phyloP scores from a whole-genome alignment of 192 early-diverging fungal genomes.

The Ambispora gerdemannii region DNA sequence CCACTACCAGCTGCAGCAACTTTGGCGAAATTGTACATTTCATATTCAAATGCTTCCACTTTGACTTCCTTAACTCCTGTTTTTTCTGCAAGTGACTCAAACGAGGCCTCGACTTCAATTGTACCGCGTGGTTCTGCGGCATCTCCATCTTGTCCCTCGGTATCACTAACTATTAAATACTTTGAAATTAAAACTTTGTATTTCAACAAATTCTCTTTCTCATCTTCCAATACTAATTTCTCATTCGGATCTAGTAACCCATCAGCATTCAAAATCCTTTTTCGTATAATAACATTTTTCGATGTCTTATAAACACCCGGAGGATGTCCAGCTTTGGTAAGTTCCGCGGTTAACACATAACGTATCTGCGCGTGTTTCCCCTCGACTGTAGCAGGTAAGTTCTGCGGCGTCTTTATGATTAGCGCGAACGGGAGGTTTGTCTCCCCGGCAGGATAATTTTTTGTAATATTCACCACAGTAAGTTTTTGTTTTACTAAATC shows the following conservation, averaged over 20 bases:
- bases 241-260: slow-evolving; percentile 17
- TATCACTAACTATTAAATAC: slow-evolving; percentile 19
- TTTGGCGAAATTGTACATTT: slow-evolving; percentile 31
- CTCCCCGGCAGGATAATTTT: slow-evolving; percentile 19
- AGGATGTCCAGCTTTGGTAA: slow-evolving; percentile 15
- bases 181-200: slow-evolving; percentile 23
- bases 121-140: slow-evolving; percentile 6
- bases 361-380: slow-evolving; percentile 26
- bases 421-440: slow-evolving; percentile 8
- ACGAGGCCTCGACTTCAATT: slow-evolving; percentile 25
- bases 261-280: background rate
- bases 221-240: slow-evolving; percentile 11
- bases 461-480: slow-evolving; percentile 25
- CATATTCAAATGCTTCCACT: slow-evolving; percentile 31
- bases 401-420: slow-evolving; percentile 10
- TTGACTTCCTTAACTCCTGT: slow-evolving; percentile 28
- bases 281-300: slow-evolving; percentile 28
- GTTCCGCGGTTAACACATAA: slow-evolving; percentile 22
- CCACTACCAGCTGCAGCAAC: background rate
- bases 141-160: background rate
- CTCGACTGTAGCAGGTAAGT: slow-evolving; percentile 17
- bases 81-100: slow-evolving; percentile 22
- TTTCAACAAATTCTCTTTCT: slow-evolving; percentile 26
- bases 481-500: slow-evolving; percentile 31
- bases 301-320: slow-evolving; percentile 21